These are phyloP conservation scores for Biscutella laevigata DNA, from an alignment of 441 rosid species.

Conservation along the genomic window DNA sequence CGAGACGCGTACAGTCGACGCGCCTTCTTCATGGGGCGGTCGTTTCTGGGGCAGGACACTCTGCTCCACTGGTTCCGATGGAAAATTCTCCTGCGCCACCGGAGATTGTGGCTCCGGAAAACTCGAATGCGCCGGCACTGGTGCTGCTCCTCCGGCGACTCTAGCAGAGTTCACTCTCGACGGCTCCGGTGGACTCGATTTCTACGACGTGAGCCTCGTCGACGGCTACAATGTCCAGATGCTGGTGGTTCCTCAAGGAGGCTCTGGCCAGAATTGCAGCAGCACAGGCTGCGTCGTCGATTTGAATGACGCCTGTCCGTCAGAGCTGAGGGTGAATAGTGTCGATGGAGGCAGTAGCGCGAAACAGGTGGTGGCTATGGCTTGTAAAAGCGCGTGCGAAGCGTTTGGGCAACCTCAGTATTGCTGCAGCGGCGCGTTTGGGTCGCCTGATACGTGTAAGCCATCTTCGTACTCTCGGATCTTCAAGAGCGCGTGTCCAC, in stretches of 20 bases:
- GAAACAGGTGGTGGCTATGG: conserved; percentile 32
- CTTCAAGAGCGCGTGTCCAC: conserved; percentile 72
- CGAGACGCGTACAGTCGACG: conserved; percentile 40
- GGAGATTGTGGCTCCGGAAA: conserved; percentile 73
- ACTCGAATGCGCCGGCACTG: conserved; percentile 53
- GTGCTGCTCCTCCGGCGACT: conserved; percentile 74
- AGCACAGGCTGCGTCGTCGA: conserved; percentile 55
- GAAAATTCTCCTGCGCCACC: conserved; percentile 56
- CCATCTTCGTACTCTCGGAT: conserved; percentile 56
- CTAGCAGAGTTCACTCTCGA: conserved; percentile 77
- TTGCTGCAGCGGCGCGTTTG: conserved; percentile 71
- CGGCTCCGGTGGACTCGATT: conserved; percentile 61
- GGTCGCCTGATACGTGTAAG: conserved; percentile 59
- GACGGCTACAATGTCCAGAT: conserved; percentile 83
- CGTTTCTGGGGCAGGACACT: conserved; percentile 86
- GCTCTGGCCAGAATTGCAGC: conserved; percentile 47
- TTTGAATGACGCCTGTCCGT: conserved; percentile 59
- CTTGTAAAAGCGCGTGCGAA: conserved; percentile 82
- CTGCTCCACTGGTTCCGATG: conserved; percentile 43
- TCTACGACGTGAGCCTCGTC: conserved; percentile 78
- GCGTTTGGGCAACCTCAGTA: conserved; percentile 63
- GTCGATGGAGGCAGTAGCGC: conserved; percentile 19
- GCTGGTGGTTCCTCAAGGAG: conserved; percentile 61
- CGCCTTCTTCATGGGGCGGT: conserved; percentile 80
- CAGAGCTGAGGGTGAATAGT: conserved; percentile 50